Conservation (phyloP, 768 basidiomycete species). For the Kwoniella shandongensis region DNA sequence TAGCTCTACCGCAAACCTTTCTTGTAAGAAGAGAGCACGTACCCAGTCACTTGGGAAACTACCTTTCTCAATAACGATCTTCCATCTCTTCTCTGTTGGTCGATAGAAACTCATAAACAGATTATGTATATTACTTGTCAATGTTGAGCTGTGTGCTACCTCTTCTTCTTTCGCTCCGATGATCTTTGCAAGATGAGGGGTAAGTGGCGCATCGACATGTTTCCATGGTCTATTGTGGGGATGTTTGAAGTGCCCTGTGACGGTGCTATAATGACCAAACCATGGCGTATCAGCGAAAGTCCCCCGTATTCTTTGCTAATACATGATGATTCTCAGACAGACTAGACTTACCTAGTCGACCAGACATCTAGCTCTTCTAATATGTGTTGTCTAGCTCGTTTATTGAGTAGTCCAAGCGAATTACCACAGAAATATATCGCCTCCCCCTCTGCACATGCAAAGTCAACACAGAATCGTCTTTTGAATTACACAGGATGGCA, state of each 20-base stretch:
- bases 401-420: conserved; percentile 81
- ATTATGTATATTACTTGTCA: conserved; percentile 93
- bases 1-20: background rate
- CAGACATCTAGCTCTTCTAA: conserved; percentile 82
- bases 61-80: conserved; percentile 89
- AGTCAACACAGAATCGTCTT: background rate
- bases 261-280: conserved; percentile 61
- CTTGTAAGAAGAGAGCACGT: conserved; percentile 40
- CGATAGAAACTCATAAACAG: conserved; percentile 94
- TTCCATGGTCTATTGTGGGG: conserved; percentile 83
- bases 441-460: conserved; percentile 31
- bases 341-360: conserved; percentile 61
- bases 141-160: conserved; percentile 91
- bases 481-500: background rate
- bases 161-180: conserved; percentile 85
- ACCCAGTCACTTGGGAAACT: conserved; percentile 98
- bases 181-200: conserved; percentile 72
- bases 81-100: conserved; percentile 78
- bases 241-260: conserved; percentile 85
- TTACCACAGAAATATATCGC: conserved; percentile 89
- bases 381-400: conserved; percentile 68
- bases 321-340: no score
- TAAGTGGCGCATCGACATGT: conserved; percentile 69
- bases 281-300: no score
- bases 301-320: no score